phyloP scores from a whole-genome alignment of 768 basidiomycete species.

The Auricularia auricula-judae region DNA sequence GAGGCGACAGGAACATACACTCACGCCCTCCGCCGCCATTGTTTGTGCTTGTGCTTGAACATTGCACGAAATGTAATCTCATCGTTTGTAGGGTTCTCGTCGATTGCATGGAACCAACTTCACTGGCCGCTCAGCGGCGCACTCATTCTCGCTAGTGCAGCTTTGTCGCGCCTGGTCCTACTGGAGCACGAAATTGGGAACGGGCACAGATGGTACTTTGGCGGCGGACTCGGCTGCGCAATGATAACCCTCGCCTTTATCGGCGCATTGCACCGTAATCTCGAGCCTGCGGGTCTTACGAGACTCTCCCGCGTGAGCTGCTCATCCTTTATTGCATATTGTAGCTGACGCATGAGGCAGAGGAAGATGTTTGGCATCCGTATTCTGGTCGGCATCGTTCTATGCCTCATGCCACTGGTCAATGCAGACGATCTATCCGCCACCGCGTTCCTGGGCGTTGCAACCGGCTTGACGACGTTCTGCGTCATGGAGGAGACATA shows the following conservation, averaged over 20 bases:
- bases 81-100: conserved; percentile 3
- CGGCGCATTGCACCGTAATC: conserved; percentile 12
- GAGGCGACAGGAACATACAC: conserved; percentile 3
- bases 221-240: conserved; percentile 13
- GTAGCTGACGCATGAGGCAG: not conserved
- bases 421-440: not conserved
- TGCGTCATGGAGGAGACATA: not conserved
- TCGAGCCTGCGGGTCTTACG: conserved; percentile 3
- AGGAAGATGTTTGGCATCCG: not conserved
- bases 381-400: not conserved
- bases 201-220: conserved; percentile 16
- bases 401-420: not conserved
- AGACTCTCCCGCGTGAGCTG: not conserved
- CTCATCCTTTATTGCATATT: not conserved
- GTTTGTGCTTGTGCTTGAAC: not conserved
- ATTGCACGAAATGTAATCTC: too few species aligned
- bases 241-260: conserved; percentile 12
- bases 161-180: conserved; percentile 11
- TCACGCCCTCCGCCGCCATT: conserved; percentile 7
- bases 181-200: conserved; percentile 7
- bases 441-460: not conserved
- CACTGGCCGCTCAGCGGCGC: conserved; percentile 18
- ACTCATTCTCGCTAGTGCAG: conserved; percentile 16
- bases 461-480: not conserved
- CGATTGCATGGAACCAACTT: conserved; percentile 9